Evolutionary conservation across 305 asterid species (phyloP), one percentile per base, ranked within the genome.

Genomic region (Rubia tinctorum): DNA sequence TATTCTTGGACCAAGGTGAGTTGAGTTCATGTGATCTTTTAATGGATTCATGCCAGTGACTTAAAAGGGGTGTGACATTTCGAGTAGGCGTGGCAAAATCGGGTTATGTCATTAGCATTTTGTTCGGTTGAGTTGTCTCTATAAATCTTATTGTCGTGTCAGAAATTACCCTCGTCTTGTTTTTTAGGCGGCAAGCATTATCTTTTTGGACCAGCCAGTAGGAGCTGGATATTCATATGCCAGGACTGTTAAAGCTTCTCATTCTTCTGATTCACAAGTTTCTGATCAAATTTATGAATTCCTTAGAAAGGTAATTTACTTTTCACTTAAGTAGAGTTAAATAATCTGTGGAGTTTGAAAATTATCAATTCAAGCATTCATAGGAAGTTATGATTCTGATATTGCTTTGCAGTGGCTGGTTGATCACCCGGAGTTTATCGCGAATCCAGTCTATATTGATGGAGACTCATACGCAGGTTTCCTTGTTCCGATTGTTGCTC

Each of bases 151-250:
- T 51, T 51, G 58, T 51, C 20, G 58, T 15, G 22, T 51, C 22
- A 5, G 58, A 51, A 51, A 15, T 51, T 17, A 51, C 58, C 58
- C 8, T 51, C 22, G 9, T 51, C 58, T 51, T 51, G 58, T 51
- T 7, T 17, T 1, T n/a, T 43, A 78, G 82, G 27, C 44, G 10
- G 78, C 82, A 20, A 78, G 75, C 69, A 69, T 78, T 8, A 73
- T 78, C 17, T 78, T 78, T 8, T 13, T 78, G 65, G 82, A 78
- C n/a, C 37, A 20, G 15, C 82, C 82, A 6, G 82, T 78, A 53
- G 80, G 73, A 17, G 67, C 76, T 66, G 80, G 80, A n/a, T 77
- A 71, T 77, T 77, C 80, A 5, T 78, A 78, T 74, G 82, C 69
- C 6, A 74, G 43, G 62, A 69, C 64, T 69, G 17, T 39, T 12